Evolutionary conservation across 2,329 filamentous ascomycete genomes (phyloP).

Genomic region (Hymenoscyphus linearis): DNA sequence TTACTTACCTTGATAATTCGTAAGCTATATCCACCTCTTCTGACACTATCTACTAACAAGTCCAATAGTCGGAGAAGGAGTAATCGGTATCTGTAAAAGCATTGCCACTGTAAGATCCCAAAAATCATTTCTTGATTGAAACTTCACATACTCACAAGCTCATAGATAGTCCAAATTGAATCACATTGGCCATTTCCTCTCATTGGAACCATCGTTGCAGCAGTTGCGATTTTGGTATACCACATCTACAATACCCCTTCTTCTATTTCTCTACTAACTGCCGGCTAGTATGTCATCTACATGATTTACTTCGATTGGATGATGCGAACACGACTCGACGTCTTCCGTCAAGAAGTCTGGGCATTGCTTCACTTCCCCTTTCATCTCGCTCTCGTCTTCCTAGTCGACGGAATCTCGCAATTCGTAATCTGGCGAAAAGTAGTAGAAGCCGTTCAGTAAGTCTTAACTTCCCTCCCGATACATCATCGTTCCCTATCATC

Average conservation of each 20-base stretch:
- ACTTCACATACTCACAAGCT: neutral
- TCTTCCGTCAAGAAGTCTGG: slow-evolving; percentile 32
- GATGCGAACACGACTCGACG: slow-evolving; percentile 17
- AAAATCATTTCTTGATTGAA: neutral
- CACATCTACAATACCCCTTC: neutral
- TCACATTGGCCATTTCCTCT: slow-evolving; percentile 7
- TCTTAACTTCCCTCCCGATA: neutral
- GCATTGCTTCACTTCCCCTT: slow-evolving; percentile 50
- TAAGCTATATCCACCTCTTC: neutral
- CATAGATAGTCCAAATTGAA: slow-evolving; percentile 15
- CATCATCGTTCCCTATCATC: neutral
- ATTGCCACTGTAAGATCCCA: slow-evolving; percentile 16
- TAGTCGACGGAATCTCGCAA: slow-evolving; percentile 42
- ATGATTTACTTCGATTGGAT: slow-evolving; percentile 27
- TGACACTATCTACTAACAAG: neutral
- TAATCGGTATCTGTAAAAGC: slow-evolving; percentile 24
- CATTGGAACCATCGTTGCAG: slow-evolving; percentile 16
- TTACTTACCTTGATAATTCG: slow-evolving; percentile 52
- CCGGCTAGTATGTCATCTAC: slow-evolving; percentile 21
- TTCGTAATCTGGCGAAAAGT: slow-evolving; percentile 25
- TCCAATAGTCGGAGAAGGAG: slow-evolving; percentile 20
- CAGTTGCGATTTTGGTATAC: slow-evolving; percentile 16
- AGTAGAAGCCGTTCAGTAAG: slow-evolving; percentile 15
- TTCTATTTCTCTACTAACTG: neutral
- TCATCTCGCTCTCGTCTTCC: slow-evolving; percentile 50